Evolutionary conservation across 2,329 filamentous ascomycete species (phyloP).

Genomic region (Fonsecaea monophora): DNA sequence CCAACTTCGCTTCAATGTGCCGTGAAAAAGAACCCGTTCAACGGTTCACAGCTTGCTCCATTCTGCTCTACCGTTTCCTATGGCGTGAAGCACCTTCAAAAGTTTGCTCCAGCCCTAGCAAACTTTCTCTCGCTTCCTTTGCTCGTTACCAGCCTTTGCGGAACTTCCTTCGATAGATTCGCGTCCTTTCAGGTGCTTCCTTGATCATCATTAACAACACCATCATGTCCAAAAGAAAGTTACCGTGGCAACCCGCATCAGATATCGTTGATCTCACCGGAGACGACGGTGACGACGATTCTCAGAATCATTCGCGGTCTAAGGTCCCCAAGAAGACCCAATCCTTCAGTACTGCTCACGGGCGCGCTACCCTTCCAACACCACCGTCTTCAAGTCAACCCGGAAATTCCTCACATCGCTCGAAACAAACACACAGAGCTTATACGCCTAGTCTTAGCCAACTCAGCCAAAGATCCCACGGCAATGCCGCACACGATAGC

Average conservation of each 20-base stretch:
- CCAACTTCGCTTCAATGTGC: neutral
- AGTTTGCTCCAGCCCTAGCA: neutral
- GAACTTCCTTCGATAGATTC: neutral
- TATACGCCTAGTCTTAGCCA: slow-evolving; percentile 15
- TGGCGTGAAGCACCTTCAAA: neutral
- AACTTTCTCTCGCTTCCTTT: neutral
- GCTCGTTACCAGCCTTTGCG: neutral
- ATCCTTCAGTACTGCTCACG: slow-evolving; percentile 23
- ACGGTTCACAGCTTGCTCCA: neutral
- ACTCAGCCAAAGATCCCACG: slow-evolving; percentile 11
- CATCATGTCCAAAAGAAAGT: slow-evolving; percentile 25
- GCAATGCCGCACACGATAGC: slow-evolving; percentile 22
- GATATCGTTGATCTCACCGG: slow-evolving; percentile 34
- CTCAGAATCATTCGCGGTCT: slow-evolving; percentile 1
- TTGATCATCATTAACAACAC: neutral
- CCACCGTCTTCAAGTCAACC: slow-evolving; percentile 34
- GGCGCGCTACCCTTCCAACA: slow-evolving; percentile 29
- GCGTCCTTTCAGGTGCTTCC: neutral
- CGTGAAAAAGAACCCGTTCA: neutral
- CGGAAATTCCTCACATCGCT: slow-evolving; percentile 6
- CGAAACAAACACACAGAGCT: slow-evolving; percentile 19
- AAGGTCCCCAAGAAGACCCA: slow-evolving; percentile 21
- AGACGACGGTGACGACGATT: slow-evolving; percentile 24
- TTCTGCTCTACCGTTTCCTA: neutral
- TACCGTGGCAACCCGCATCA: neutral